Evolutionary conservation across 106 monocot genomes (phyloP), one percentile per base, ranked within the genome.

Genomic region (Allium cepa): DNA sequence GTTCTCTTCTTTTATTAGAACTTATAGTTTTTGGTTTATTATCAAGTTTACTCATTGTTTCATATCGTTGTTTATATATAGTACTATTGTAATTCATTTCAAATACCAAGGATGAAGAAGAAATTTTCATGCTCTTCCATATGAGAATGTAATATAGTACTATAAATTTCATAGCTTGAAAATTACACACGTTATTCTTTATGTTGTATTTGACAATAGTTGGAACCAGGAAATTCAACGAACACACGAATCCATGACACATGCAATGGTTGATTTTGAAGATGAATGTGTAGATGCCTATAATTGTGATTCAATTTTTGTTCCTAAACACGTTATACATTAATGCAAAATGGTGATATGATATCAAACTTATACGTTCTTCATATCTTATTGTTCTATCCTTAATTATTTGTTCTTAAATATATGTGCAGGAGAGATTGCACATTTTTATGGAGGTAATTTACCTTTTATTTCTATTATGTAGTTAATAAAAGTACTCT

Each of bases 391-490:
- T n/a, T n/a, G 68, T 7, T 28, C 11, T 51, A 17, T 71, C 70
- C 28, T 26, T n/a, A 18, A 27, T 15, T 13, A 0, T 49, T 67
- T 49, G 27, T 56, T 45, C 4, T 36, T 53, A 45, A n/a, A n/a
- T n/a, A n/a, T n/a, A n/a, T n/a, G 66, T 71, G 59, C 84, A 96
- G 95, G 96, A 48, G 81, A 77, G 68, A 65, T 96, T 46, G 96
- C 96, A 27, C 86, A 92, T 64, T 75, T 88, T 71, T 88, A 88
- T 53, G 92, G 88, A 2, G 96, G 96, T 91, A 92, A 86, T 59
- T 8, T 11, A 11, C 8, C 11, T 52, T 52, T 52, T n/a, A n/a
- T n/a, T n/a, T n/a, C n/a, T n/a, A n/a, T n/a, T n/a, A n/a, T n/a
- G n/a, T n/a, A n/a, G n/a, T n/a, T n/a, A n/a, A n/a, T n/a, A n/a